These are phyloP conservation scores for Plenodomus lindquistii DNA, from an alignment of 2,329 filamentous ascomycete genomes.

Conservation along the genomic window DNA sequence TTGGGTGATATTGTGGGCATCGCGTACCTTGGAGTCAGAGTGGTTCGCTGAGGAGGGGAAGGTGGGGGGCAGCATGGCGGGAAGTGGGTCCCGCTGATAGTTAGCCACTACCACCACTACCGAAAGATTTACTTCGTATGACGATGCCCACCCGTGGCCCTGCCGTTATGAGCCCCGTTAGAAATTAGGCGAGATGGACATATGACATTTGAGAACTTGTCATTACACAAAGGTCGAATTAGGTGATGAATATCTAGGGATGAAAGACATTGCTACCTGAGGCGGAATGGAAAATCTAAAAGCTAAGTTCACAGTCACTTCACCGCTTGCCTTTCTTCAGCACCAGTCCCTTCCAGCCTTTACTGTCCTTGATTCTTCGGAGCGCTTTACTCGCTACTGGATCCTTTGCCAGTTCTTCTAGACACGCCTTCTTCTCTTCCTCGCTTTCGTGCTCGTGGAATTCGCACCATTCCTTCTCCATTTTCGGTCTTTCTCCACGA, in stretches of 20 bases:
- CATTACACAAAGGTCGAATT: not conserved
- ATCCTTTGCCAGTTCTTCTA: constrained; percentile 37
- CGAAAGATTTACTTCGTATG: not conserved
- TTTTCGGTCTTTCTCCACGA: constrained; percentile 38
- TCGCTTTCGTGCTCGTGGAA: constrained; percentile 43
- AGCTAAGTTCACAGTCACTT: not conserved
- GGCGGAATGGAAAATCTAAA: not conserved
- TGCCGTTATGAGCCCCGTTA: not conserved
- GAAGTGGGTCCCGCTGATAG: not conserved
- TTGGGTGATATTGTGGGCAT: too few species aligned
- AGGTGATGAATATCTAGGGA: not conserved
- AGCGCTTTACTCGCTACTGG: constrained; percentile 34
- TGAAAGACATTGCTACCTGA: too few species aligned
- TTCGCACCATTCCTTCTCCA: constrained; percentile 43
- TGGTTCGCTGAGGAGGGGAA: too few species aligned
- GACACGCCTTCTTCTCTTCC: constrained; percentile 36
- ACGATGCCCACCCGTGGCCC: not conserved
- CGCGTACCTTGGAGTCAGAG: too few species aligned
- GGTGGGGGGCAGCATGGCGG: too few species aligned
- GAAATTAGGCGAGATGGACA: not conserved
- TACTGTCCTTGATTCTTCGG: constrained; percentile 39
- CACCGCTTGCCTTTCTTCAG: constrained; percentile 43
- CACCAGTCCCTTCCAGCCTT: constrained; percentile 43
- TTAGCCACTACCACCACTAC: not conserved
- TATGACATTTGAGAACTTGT: not conserved